Evolutionary conservation across 2,329 filamentous ascomycete species (phyloP), one percentile per base, ranked within the genome.

Genomic region (Fusarium papillatum): DNA sequence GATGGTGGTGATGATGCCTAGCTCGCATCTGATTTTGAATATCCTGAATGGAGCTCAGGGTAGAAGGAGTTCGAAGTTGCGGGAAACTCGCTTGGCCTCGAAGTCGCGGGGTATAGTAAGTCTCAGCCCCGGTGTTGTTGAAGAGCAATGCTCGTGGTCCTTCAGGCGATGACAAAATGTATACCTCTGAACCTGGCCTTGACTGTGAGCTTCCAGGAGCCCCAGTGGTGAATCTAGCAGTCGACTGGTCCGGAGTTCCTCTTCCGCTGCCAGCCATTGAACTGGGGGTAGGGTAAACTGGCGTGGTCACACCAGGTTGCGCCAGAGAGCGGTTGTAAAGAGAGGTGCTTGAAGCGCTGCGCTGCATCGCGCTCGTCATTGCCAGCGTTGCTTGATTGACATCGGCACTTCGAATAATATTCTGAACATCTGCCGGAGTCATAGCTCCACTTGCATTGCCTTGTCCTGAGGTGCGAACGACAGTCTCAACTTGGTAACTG

Each of bases 101-200:
- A 43, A 82, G 57, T 41, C 85, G 84, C 34, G 88, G 87, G 2
- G 87, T 90, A 70, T 86, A 89, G 70, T 89, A 92, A 14, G 87
- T 84, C 31, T 90, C 89, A 2, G 85, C 80, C 16, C 82, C 82
- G 53, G 85, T 83, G 71, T 87, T 86, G 76, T 89, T 90, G 48
- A 93, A 83, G 9, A 93, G 80, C 2, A 93, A 81, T 8, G 87
- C 91, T 24, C 88, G 87, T 1, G 91, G 91, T 1, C 91, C 91
- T 50, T 86, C 85, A 1, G 91, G 90, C 0, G 91, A 93, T 19
- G 87, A 90, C 9, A 93, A 80, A 29, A 93, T 88, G 75, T 92
- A 93, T 3, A 92, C 89, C 70, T 90, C 88, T 0, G 87, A 84
- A 3, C 80, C 81, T 29, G 83, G 83, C 38, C 80, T 67, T 61